These are phyloP conservation scores for Arthrinium phaeospermum DNA, from an alignment of 2,329 filamentous ascomycete species.

Conservation along the genomic window DNA sequence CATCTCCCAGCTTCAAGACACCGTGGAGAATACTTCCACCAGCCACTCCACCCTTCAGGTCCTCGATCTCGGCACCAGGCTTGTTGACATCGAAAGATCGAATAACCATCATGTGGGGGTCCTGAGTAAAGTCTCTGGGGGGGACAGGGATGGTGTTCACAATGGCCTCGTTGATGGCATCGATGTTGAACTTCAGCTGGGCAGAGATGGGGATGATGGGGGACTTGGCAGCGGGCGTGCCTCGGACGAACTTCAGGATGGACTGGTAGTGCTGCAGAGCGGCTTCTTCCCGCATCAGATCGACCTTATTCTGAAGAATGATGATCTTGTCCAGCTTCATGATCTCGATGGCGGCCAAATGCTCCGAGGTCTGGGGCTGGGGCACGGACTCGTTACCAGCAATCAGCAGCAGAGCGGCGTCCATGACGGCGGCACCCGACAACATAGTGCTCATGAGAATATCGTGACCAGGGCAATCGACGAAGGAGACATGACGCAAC, in stretches of 20 bases:
- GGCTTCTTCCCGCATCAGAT: constrained; percentile 95
- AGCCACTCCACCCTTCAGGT: constrained; percentile 97
- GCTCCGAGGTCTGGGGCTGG: constrained; percentile 97
- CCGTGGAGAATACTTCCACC: constrained; percentile 96
- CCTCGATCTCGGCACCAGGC: constrained; percentile 97
- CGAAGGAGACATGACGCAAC: constrained; percentile 92
- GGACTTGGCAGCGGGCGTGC: constrained; percentile 92
- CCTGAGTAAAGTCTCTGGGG: constrained; percentile 84
- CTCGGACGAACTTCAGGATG: constrained; percentile 97
- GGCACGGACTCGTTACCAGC: constrained; percentile 98
- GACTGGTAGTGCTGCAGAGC: constrained; percentile 95
- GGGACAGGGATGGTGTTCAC: constrained; percentile 95
- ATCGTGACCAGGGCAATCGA: constrained; percentile 99
- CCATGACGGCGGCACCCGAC: constrained; percentile 99
- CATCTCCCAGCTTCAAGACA: constrained; percentile 94
- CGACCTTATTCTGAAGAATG: constrained; percentile 99
- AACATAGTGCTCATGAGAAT: constrained; percentile 99
- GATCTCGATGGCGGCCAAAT: constrained; percentile 98
- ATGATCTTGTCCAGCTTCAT: constrained; percentile 99
- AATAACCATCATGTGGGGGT: constrained; percentile 99
- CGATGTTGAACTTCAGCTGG: constrained; percentile 99
- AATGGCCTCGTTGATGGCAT: constrained; percentile 95
- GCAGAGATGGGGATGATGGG: constrained; percentile 97
- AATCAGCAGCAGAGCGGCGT: constrained; percentile 93
- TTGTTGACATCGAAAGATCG: constrained; percentile 99